A percentile compares a stretch with the other conserved stretches of the same genome.
These are phyloP conservation scores for Talaromyces sp. DNA, from an alignment of 2,329 filamentous ascomycete genomes.

Conservation along the genomic window DNA sequence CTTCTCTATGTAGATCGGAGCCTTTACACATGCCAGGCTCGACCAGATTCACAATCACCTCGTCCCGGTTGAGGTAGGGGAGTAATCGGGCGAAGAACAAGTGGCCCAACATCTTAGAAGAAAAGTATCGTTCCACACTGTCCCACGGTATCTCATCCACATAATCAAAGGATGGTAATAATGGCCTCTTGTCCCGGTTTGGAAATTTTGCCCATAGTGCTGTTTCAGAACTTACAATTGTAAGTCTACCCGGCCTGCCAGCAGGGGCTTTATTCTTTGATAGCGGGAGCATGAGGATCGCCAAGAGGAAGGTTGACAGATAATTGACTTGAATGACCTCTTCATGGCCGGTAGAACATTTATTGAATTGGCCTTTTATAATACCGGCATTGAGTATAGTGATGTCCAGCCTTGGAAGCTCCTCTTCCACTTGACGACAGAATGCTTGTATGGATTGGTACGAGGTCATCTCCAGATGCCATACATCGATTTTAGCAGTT, in stretches of 20 bases:
- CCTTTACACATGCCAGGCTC: slow-evolving; percentile 43
- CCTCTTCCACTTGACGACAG: slow-evolving; percentile 25
- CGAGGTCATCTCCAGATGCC: slow-evolving; percentile 11
- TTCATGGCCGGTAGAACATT: slow-evolving; percentile 34
- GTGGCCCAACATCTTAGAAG: slow-evolving; percentile 17
- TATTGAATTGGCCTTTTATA: slow-evolving; percentile 15
- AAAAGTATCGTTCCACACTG: not conserved
- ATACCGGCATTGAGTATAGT: slow-evolving; percentile 24
- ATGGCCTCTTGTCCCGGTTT: slow-evolving; percentile 9
- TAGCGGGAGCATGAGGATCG: slow-evolving; percentile 22
- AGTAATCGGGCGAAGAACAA: slow-evolving; percentile 35
- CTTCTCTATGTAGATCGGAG: too few species aligned
- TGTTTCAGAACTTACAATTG: slow-evolving; percentile 20
- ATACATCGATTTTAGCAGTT: not conserved
- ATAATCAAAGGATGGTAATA: slow-evolving; percentile 26
- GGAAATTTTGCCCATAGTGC: slow-evolving; percentile 19
- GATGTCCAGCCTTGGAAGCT: slow-evolving; percentile 38
- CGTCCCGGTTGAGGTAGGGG: slow-evolving; percentile 35
- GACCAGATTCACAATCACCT: slow-evolving; percentile 44
- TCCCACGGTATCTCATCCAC: not conserved
- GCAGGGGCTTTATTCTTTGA: slow-evolving; percentile 1
- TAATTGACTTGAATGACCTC: slow-evolving; percentile 31
- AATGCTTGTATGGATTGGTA: slow-evolving; percentile 31
- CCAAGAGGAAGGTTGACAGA: slow-evolving; percentile 20
- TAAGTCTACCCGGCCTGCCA: slow-evolving; percentile 15